Evolutionary conservation across 805 yeast species (phyloP).

Genomic region (Candida koratica): DNA sequence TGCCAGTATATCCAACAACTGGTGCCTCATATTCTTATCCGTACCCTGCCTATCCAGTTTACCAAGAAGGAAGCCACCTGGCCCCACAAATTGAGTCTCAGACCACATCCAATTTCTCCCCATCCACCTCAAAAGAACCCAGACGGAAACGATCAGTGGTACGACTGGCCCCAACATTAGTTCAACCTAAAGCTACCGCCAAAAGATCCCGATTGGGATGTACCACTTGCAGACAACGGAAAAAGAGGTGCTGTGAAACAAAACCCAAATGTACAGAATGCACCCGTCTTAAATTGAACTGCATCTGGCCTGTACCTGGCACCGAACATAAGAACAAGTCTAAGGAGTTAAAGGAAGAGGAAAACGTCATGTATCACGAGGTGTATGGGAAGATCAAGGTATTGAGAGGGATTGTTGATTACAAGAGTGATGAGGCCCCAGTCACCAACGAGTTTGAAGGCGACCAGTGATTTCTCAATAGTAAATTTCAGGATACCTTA

Average conservation of each 20-base stretch:
- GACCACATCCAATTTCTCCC: neutral
- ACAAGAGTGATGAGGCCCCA: conserved; percentile 21
- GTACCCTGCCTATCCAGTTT: conserved; percentile 1
- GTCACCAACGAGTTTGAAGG: conserved; percentile 5
- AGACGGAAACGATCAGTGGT: conserved; percentile 1
- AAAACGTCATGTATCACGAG: conserved; percentile 52
- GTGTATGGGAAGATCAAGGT: conserved; percentile 57
- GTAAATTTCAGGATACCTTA: no score
- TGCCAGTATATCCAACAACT: conserved; percentile 5
- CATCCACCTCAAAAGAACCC: neutral
- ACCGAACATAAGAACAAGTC: conserved; percentile 56
- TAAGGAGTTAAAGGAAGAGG: conserved; percentile 46
- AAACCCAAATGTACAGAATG: conserved; percentile 69
- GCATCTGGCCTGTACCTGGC: conserved; percentile 76
- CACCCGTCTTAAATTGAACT: conserved; percentile 54
- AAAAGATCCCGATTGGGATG: conserved; percentile 70
- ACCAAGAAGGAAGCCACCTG: conserved; percentile 2
- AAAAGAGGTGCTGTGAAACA: conserved; percentile 73
- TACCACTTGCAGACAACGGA: conserved; percentile 70
- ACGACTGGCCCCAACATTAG: neutral
- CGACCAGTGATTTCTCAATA: no score
- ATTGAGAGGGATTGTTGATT: conserved; percentile 59
- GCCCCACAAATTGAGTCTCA: conserved; percentile 1
- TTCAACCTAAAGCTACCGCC: conserved; percentile 11
- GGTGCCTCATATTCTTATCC: conserved; percentile 1